phyloP scores from a whole-genome alignment of 2,329 filamentous ascomycete genomes.

The Plenodomus tracheiphilus region DNA sequence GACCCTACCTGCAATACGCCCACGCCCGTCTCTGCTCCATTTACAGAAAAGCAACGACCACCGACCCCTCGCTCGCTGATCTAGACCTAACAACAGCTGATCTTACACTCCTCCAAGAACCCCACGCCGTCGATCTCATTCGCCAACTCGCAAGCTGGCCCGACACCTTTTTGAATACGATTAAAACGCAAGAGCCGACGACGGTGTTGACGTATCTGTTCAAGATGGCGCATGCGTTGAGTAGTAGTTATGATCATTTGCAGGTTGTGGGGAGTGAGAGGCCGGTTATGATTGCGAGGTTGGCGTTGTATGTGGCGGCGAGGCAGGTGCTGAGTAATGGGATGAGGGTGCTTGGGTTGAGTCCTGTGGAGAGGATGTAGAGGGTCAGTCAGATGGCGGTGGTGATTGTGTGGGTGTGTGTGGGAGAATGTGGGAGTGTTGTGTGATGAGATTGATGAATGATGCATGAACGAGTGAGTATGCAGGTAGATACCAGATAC shows the following conservation, averaged over 20 bases:
- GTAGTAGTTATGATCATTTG: constrained; percentile 79
- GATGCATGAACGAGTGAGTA: too few relatives aligned
- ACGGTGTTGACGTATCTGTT: constrained; percentile 75
- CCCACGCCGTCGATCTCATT: constrained; percentile 72
- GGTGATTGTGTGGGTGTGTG: too few relatives aligned
- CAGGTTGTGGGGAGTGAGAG: constrained; percentile 79
- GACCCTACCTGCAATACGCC: constrained; percentile 83
- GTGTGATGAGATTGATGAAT: too few relatives aligned
- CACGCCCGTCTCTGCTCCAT: constrained; percentile 48
- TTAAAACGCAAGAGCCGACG: constrained; percentile 78
- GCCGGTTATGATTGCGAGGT: constrained; percentile 68
- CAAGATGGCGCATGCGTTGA: constrained; percentile 82
- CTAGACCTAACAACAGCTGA: constrained; percentile 70
- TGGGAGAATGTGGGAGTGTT: too few relatives aligned
- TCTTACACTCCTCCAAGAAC: constrained; percentile 68
- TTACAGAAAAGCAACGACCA: constrained; percentile 56
- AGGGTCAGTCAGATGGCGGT: neutral
- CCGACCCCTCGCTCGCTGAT: constrained; percentile 51
- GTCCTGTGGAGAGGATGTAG: constrained; percentile 67
- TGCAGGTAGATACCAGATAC: too few relatives aligned
- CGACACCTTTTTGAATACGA: constrained; percentile 79
- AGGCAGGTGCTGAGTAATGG: constrained; percentile 78
- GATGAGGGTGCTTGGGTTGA: constrained; percentile 79
- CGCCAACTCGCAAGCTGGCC: constrained; percentile 82
- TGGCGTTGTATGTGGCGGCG: constrained; percentile 72